Base-by-base conservation (phyloP, 2,329 filamentous ascomycete genomes). In the Diaporthe sp. region DNA sequence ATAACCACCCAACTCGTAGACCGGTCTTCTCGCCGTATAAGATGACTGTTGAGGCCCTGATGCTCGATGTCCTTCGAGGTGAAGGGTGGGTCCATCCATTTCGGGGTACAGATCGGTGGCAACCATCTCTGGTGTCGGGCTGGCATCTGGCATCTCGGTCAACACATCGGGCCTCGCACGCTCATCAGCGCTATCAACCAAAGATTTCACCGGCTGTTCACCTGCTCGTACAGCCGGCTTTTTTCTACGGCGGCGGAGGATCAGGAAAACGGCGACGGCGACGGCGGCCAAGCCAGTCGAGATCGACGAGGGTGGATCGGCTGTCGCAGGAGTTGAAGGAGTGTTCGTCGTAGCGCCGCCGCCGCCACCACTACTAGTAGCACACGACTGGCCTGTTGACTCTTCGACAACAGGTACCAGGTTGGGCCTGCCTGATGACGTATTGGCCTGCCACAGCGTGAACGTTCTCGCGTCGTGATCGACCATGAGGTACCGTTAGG, bases 401-500 rank as follows among this genome's bases (percentile, higher is more conserved):
- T 49, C 25, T 4, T 34, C 15, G 7, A 49, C 13, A 7, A 67
- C 42, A 17, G 42, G n/a, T 13, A 67, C 28, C 4, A 67, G 61
- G 25, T 12, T 49, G 42, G 25, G 25, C 2, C 13, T 31, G 25
- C n/a, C 25, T 34, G 13, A 13, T 39, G 68, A 13, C 12, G 68
- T 37, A 13, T 34, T 49, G 3, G 10, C 53, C n/a, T 71, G 34
- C 68, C 68, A 71, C 53, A 60, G 15, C 1, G 39, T 71, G 28
- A 71, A 71, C 3, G 25, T 60, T 28, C 60, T 49, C 17, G 34
- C n/a, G 3, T 71, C 39, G 10, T 60, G 39, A 3, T 71, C 37
- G 15, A 71, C 53, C 53, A 71, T 71, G 12, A 60, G 22, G 15
- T 60, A n/a, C n/a, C n/a, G n/a, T n/a, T n/a, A 49, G 12, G 68